Base-by-base conservation (phyloP, 2,329 filamentous ascomycete species). In the Alternaria incomplexa region DNA sequence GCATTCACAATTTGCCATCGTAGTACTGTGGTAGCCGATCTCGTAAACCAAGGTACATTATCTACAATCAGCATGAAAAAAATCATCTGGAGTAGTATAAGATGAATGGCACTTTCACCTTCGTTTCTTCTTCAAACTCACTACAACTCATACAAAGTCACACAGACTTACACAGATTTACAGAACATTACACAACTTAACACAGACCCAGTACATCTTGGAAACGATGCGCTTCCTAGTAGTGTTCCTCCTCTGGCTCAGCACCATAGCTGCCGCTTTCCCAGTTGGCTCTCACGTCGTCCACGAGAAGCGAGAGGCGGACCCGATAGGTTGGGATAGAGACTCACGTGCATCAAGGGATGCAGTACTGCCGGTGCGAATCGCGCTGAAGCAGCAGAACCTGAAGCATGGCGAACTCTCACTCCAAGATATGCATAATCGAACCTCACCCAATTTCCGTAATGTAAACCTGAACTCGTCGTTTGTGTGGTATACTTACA, bases 361-460 rank as follows among this genome's bases (percentile, higher is more conserved):
- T n/a, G 59, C 36, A 13, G 30, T 64, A 30, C 9, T 70, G 40
- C 63, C 67, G 25, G 62, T 70, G 15, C 51, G 65, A 11, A 64
- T 70, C 20, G 65, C 57, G 5, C 25, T 70, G 25, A 62, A 58
- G 8, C 61, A 66, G 43, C 61, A 60, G 12, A 70, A 70, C n/a
- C 43, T 70, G 32, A 63, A 70, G 22, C 57, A 66, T 11, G 58
- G 55, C n/a, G 63, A 68, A 20, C 61, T 52, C 5, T 65, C 62
- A n/a, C 60, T 70, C 6, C 55, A 61, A 2, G 67, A 70, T 20
- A 66, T 70, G 40, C 66, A 65, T 6, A 61, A 70, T 48, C 67
- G 65, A 36, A 65, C 68, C 22, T 70, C 67, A 11, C 59, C 59
- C 5, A 70, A 68, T 13, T 70, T 66, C 28, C 65, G 67, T 66